Conservation (phyloP, 2,329 filamentous ascomycete species). For the Colletotrichum sp. region DNA sequence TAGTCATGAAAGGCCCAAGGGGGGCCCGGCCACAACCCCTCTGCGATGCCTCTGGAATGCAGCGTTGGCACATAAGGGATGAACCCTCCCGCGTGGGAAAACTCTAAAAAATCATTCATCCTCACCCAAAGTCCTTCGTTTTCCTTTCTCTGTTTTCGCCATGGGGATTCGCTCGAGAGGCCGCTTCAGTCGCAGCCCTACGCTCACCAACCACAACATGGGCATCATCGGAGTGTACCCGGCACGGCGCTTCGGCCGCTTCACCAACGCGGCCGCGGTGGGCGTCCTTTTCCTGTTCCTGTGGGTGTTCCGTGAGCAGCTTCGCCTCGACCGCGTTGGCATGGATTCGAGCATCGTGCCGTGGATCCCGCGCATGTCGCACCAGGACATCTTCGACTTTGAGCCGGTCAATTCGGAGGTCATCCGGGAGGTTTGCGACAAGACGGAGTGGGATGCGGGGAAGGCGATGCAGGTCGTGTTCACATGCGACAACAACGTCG, state of each 20-base stretch:
- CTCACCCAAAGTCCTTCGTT: neutral
- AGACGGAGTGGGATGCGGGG: slow-evolving; percentile 26
- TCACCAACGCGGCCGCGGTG: neutral
- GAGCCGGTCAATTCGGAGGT: slow-evolving; percentile 23
- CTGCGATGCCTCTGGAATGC: neutral
- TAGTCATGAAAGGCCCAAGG: neutral
- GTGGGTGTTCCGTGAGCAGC: neutral
- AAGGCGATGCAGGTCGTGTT: slow-evolving; percentile 33
- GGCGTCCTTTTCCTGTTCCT: neutral
- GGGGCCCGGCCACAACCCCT: neutral
- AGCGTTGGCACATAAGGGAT: neutral
- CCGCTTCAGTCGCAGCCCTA: neutral
- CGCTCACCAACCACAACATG: neutral
- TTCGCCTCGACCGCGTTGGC: neutral
- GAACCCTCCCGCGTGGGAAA: neutral
- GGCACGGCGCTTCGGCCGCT: neutral
- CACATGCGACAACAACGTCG: slow-evolving; percentile 41
- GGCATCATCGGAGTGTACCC: neutral
- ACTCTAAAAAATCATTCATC: neutral
- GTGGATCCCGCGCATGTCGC: neutral
- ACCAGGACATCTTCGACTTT: neutral
- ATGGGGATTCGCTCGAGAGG: neutral
- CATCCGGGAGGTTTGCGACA: slow-evolving; percentile 24
- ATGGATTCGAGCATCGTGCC: neutral
- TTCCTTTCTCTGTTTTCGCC: neutral